Evolutionary conservation across 1,284 basidiomycete genomes (phyloP).

Genomic region (Lentinula novae-zelandiae): DNA sequence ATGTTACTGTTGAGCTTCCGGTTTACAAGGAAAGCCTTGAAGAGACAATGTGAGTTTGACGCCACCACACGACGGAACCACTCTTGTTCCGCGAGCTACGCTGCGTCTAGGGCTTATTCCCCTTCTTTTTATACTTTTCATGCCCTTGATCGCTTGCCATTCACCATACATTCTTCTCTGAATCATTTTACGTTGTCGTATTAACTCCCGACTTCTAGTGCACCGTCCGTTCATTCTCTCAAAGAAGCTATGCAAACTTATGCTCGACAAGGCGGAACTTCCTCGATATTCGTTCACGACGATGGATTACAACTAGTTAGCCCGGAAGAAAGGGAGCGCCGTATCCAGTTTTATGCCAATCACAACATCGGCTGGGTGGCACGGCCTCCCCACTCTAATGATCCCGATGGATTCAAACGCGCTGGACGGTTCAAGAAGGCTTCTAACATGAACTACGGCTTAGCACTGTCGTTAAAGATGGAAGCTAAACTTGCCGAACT

Average conservation of each 20-base stretch:
- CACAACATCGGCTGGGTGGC: conserved; percentile 85
- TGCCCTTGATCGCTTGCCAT: neutral
- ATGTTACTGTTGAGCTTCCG: conserved; percentile 75
- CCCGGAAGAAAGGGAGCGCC: conserved; percentile 58
- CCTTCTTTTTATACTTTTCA: neutral
- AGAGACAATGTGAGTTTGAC: conserved; percentile 56
- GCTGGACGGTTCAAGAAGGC: conserved; percentile 92
- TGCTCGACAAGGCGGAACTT: conserved; percentile 78
- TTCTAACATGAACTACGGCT: conserved; percentile 85
- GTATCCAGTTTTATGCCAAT: conserved; percentile 73
- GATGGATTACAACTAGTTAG: conserved; percentile 67
- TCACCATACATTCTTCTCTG: neutral
- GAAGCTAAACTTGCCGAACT: conserved; percentile 65
- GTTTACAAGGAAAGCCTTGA: conserved; percentile 78
- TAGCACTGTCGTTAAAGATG: conserved; percentile 66
- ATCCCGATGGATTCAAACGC: conserved; percentile 66
- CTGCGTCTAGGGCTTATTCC: neutral
- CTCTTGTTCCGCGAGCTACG: neutral
- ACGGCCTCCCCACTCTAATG: conserved; percentile 62
- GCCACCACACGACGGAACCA: neutral
- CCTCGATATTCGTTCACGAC: conserved; percentile 73
- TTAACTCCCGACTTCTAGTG: conserved; percentile 30
- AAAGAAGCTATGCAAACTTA: conserved; percentile 88
- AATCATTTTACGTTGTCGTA: neutral
- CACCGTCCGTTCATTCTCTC: conserved; percentile 75